These are phyloP conservation scores for Ailanthus altissimus DNA, from an alignment of 345 rosid species.

Conservation along the genomic window DNA sequence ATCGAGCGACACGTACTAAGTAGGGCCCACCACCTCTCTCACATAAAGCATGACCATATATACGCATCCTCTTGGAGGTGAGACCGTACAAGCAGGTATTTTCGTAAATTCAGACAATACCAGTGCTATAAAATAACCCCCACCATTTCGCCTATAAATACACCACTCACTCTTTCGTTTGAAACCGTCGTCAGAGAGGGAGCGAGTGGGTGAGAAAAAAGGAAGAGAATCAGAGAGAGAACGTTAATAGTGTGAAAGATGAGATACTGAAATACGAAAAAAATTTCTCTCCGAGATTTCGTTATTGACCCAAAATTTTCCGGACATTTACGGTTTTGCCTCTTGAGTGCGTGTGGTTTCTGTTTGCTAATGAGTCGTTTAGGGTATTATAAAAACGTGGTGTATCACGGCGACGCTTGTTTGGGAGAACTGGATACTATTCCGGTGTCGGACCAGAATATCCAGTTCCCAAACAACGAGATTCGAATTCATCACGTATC, in stretches of 20 bases:
- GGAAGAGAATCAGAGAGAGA: conserved; percentile 2
- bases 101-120: conserved; percentile 33
- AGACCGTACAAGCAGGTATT: conserved; percentile 20
- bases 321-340: conserved; percentile 29
- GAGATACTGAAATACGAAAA: neutral
- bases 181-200: conserved; percentile 16
- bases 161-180: neutral
- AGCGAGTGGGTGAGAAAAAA: conserved; percentile 22
- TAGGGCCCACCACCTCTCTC: neutral
- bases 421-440: conserved; percentile 82
- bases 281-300: conserved; percentile 14
- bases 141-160: conserved; percentile 41
- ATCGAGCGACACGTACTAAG: conserved; percentile 29
- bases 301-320: conserved; percentile 10
- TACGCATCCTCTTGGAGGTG: neutral
- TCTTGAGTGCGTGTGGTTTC: neutral
- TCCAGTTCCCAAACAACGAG: conserved; percentile 88
- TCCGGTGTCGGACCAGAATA: conserved; percentile 50
- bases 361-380: conserved; percentile 60
- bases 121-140: conserved; percentile 1
- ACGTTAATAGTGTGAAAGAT: neutral
- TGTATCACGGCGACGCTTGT: conserved; percentile 71
- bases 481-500: conserved; percentile 84
- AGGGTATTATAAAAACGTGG: conserved; percentile 78
- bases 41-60: neutral